phyloP scores from a whole-genome alignment of 179 eudicot species.

The Beta corolliflora region DNA sequence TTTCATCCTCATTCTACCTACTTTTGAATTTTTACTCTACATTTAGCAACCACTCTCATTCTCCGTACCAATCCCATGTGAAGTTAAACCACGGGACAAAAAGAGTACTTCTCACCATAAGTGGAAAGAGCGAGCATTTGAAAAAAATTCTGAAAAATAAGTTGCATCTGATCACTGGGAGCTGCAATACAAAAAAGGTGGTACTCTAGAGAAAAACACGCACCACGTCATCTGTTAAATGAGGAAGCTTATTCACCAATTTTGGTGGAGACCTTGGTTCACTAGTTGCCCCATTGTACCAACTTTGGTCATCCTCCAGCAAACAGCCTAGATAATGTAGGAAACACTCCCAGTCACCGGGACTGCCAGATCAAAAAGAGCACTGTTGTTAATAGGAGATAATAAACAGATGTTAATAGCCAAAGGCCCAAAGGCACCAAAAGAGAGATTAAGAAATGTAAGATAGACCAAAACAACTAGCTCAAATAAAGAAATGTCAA shows the following conservation, averaged over 20 bases:
- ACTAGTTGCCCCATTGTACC: slow-evolving; percentile 41
- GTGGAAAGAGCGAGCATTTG: neutral
- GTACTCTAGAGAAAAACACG: neutral
- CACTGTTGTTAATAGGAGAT: neutral
- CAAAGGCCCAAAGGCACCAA: neutral
- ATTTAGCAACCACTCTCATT: neutral
- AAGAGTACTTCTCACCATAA: neutral
- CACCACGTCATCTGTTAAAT: slow-evolving; percentile 66
- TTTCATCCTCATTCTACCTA: neutral
- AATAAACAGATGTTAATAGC: neutral
- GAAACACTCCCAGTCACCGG: slow-evolving; percentile 96
- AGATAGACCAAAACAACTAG: neutral
- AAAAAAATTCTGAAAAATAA: neutral
- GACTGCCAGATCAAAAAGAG: slow-evolving; percentile 54
- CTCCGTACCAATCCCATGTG: neutral
- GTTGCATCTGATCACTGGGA: neutral
- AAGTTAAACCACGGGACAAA: neutral
- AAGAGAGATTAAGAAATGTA: slow-evolving; percentile 4
- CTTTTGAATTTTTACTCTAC: neutral
- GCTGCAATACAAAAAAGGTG: neutral
- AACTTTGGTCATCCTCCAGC: slow-evolving; percentile 70
- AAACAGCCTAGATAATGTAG: slow-evolving; percentile 83
- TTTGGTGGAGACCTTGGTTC: slow-evolving; percentile 45
- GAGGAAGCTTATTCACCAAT: slow-evolving; percentile 45
- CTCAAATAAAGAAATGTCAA: neutral